Evolutionary conservation across 169 alveolate species (phyloP).

Genomic region (Plasmodium vinckei): DNA sequence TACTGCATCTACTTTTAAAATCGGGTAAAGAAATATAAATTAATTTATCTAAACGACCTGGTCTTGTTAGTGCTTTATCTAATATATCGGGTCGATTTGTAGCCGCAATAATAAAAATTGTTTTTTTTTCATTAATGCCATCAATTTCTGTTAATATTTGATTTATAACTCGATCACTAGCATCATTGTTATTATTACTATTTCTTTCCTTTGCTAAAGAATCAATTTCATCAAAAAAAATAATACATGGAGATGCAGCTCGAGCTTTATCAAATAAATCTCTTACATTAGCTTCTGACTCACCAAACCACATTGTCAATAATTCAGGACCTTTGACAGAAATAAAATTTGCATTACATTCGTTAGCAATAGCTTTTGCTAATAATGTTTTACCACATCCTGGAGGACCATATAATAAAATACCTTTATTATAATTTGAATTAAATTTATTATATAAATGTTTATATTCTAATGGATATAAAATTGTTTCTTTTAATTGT

Average conservation of each 20-base stretch:
- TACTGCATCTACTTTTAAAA: slow-evolving; percentile 91
- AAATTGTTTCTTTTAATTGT: slow-evolving; percentile 88
- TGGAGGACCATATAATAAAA: slow-evolving; percentile 94
- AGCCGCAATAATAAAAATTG: slow-evolving; percentile 95
- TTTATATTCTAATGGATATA: slow-evolving; percentile 87
- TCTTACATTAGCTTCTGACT: slow-evolving; percentile 87
- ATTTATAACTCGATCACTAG: slow-evolving; percentile 95
- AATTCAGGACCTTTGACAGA: slow-evolving; percentile 90
- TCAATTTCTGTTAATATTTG: slow-evolving; percentile 96
- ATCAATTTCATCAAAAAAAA: slow-evolving; percentile 99
- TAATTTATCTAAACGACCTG: slow-evolving; percentile 94
- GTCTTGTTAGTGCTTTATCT: slow-evolving; percentile 95
- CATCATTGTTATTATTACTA: slow-evolving; percentile 92
- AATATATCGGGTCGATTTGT: slow-evolving; percentile 95
- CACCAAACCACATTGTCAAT: slow-evolving; percentile 89
- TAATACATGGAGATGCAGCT: slow-evolving; percentile 92
- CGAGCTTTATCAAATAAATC: slow-evolving; percentile 87
- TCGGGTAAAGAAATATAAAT: slow-evolving; percentile 97
- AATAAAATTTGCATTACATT: slow-evolving; percentile 90
- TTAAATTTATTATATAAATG: slow-evolving; percentile 87
- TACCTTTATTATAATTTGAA: slow-evolving; percentile 88
- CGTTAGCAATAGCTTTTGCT: slow-evolving; percentile 94
- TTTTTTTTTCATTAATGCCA: slow-evolving; percentile 93
- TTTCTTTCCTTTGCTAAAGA: slow-evolving; percentile 95
- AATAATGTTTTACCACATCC: slow-evolving; percentile 96